phyloP scores from a whole-genome alignment of 2,329 filamentous ascomycete species.

The Trichophyton simii region DNA sequence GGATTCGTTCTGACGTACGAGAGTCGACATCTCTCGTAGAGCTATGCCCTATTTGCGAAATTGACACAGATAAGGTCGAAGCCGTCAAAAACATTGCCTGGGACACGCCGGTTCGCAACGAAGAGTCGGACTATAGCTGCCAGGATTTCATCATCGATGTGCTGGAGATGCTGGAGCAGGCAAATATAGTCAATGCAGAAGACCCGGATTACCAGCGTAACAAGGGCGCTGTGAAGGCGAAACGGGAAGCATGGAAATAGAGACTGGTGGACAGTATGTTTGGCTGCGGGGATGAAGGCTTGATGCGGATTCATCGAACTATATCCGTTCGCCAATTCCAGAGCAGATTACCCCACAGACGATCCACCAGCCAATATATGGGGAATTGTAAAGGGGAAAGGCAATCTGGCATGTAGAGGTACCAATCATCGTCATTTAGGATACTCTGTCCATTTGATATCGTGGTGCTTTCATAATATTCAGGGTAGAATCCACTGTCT shows the following conservation, averaged over 20 bases:
- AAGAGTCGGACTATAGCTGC: constrained; percentile 16
- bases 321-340: background rate
- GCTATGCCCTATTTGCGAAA: background rate
- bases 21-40: constrained; percentile 1
- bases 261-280: background rate
- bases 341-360: constrained; percentile 7
- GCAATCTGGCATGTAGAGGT: constrained; percentile 18
- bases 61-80: background rate
- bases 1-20: constrained; percentile 3
- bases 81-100: constrained; percentile 12
- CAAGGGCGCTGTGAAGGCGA: background rate
- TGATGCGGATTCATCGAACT: background rate
- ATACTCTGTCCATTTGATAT: constrained; percentile 14
- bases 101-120: constrained; percentile 14
- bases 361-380: constrained; percentile 9
- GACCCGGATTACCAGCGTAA: background rate
- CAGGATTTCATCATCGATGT: constrained; percentile 20
- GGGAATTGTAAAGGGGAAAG: constrained; percentile 16
- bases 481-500: constrained; percentile 22
- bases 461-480: constrained; percentile 19
- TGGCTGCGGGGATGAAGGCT: background rate
- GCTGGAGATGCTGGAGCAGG: constrained; percentile 12
- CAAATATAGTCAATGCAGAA: constrained; percentile 9
- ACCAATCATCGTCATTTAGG: constrained; percentile 20
- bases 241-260: constrained; percentile 7